A percentile compares a stretch with the other conserved stretches of the same genome.
Evolutionary conservation across 2,329 filamentous ascomycete species (phyloP).

Genomic region (Talaromyces islandicus): DNA sequence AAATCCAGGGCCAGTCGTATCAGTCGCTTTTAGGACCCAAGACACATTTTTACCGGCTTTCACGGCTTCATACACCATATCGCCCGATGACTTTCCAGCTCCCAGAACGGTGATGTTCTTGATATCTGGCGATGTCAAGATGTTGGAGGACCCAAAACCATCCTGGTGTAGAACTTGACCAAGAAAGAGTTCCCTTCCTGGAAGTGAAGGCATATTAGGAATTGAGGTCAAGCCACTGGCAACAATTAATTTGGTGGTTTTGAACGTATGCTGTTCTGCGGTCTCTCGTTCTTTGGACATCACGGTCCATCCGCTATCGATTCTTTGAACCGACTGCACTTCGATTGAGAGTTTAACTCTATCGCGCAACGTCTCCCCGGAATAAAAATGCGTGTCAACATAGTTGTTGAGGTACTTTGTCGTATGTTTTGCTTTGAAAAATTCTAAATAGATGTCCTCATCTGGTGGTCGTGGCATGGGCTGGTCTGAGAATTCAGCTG

Average conservation of each 20-base stretch:
- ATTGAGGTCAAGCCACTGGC: conserved; percentile 6
- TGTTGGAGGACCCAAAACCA: conserved; percentile 4
- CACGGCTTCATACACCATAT: conserved; percentile 8
- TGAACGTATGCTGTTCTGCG: background rate
- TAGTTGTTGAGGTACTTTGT: conserved; percentile 8
- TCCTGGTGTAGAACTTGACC: conserved; percentile 8
- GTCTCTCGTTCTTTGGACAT: conserved; percentile 4
- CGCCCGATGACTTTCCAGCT: conserved; percentile 4
- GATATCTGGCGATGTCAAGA: background rate
- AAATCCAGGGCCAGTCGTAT: conserved; percentile 5
- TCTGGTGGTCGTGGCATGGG: conserved; percentile 7
- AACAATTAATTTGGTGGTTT: conserved; percentile 4
- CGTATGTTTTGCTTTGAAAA: conserved; percentile 9
- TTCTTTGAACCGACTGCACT: conserved; percentile 6
- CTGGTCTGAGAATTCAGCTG: conserved; percentile 7
- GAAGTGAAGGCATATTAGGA: conserved; percentile 4
- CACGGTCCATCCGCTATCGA: conserved; percentile 6
- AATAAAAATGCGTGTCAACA: conserved; percentile 5
- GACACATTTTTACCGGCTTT: conserved; percentile 7
- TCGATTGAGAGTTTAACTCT: conserved; percentile 6
- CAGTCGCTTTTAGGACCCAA: conserved; percentile 2
- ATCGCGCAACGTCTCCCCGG: conserved; percentile 5
- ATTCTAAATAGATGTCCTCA: conserved; percentile 7
- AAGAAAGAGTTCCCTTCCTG: conserved; percentile 1
- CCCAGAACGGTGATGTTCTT: conserved; percentile 6